Base-by-base conservation (phyloP, 345 rosid genomes). In the Carallia brachiata region DNA sequence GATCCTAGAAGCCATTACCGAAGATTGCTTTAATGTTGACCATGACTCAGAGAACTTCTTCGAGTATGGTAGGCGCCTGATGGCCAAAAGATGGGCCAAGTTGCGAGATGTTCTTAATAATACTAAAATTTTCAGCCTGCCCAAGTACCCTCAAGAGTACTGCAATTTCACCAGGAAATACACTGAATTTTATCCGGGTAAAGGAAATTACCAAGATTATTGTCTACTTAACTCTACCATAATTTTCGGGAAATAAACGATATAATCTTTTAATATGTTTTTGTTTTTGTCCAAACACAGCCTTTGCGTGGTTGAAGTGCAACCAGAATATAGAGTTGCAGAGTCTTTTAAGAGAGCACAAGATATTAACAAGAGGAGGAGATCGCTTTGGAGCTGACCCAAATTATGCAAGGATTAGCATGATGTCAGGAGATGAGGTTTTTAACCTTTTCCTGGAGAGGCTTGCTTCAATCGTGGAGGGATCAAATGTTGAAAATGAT, bases 291-390 rank as follows among this genome's bases (percentile, higher is more conserved):
- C 6, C 28, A 36, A 12, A 2, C 34, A 8, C 81, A 94, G 98
- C 87, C 31, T 94, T 91, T 77, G 98, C 93, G 44, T 91, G 97
- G 97, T n/a, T 94, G 71, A 80, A 87, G 76, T 77, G 87, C 83
- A 81, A 88, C 62, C 88, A 85, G 39, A 85, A 73, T 16, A 52
- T 54, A 56, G 87, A 90, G 72, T 71, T 74, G 15, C 90, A 69
- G 60, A 69, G 68, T n/a, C 71, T 88, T 4, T 36, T 94, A 32
- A 79, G 78, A 64, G 84, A 52, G 52, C 80, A 79, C 7, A 88
- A 85, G 77, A 79, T 94, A 8, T 52, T 83, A 65, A 30, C 77
- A 34, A 87, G 96, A 66, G 77, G 84, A 0, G 98, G 98, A 17
- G 68, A 59, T 17, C 67, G 80, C 16, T 94, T 91, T 54, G 98